Conservation (phyloP, 352 stramenopile genomes). For the Globisporangium apiculatum region DNA sequence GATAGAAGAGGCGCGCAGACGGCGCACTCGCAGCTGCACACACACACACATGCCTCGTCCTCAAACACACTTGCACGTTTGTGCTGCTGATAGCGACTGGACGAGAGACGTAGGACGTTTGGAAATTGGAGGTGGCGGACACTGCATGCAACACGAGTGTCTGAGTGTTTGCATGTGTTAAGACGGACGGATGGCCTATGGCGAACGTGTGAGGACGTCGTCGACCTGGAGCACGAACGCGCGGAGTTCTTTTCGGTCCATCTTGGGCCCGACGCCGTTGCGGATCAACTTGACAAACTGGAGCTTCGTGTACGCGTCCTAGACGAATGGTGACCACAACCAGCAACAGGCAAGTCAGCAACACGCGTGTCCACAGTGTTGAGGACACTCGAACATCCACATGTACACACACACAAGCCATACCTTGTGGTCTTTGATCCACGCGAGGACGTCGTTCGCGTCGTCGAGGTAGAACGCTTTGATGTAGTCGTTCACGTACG, state of each 20-base stretch:
- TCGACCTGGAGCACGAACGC: slow-evolving; percentile 64
- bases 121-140: no score
- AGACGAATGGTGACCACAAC: neutral
- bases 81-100: neutral
- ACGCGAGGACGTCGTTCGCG: slow-evolving; percentile 65
- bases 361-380: neutral
- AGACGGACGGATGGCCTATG: no score
- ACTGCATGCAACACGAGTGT: no score
- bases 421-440: slow-evolving; percentile 75
- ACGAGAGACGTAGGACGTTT: neutral
- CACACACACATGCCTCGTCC: no score
- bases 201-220: slow-evolving; percentile 23
- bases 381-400: neutral
- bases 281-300: slow-evolving; percentile 60
- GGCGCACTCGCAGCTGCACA: neutral
- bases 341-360: slow-evolving; percentile 5
- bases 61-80: no score
- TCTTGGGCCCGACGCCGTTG: slow-evolving; percentile 47
- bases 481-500: slow-evolving; percentile 79
- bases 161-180: no score
- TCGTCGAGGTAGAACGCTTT: slow-evolving; percentile 89
- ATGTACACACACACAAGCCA: neutral
- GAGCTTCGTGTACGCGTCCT: slow-evolving; percentile 51
- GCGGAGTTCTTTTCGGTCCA: slow-evolving; percentile 44
- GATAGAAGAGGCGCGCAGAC: slow-evolving; percentile 9